phyloP scores from a whole-genome alignment of 2,329 filamentous ascomycete species.

The Penicillium sp. region DNA sequence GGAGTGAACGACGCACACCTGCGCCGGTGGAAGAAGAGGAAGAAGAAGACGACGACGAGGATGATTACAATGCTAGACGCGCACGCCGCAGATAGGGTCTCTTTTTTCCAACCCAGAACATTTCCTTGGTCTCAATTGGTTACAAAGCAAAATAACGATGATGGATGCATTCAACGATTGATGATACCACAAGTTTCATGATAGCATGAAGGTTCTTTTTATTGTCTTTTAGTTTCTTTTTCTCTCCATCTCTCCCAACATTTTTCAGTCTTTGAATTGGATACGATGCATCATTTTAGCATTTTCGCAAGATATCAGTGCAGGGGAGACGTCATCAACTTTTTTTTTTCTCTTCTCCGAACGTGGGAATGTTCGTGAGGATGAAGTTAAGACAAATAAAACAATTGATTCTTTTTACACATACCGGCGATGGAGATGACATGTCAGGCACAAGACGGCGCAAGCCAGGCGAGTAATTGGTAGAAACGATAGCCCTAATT shows the following conservation, averaged over 20 bases:
- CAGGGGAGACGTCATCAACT: background rate
- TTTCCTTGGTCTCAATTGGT: background rate
- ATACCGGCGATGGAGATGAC: background rate
- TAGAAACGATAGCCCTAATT: too few species aligned
- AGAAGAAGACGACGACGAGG: constrained; percentile 31
- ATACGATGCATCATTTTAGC: background rate
- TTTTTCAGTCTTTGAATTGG: background rate
- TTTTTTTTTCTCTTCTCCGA: background rate
- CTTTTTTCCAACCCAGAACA: background rate
- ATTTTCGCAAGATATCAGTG: background rate
- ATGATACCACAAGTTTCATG: constrained; percentile 10
- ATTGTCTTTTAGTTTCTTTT: background rate
- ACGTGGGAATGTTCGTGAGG: background rate
- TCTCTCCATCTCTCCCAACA: too few species aligned
- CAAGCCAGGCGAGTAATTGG: too few species aligned
- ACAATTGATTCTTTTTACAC: background rate
- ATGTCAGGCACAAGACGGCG: too few species aligned
- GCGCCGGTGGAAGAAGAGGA: constrained; percentile 47
- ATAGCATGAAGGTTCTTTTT: background rate
- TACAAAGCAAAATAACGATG: background rate
- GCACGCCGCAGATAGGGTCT: constrained; percentile 21
- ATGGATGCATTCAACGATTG: constrained; percentile 3
- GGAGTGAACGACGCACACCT: constrained; percentile 47
- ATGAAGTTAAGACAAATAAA: background rate
- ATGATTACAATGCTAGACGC: constrained; percentile 20